These are phyloP conservation scores for Hypoxylon crocopeplum DNA, from an alignment of 495 filamentous ascomycete genomes.

Conservation along the genomic window DNA sequence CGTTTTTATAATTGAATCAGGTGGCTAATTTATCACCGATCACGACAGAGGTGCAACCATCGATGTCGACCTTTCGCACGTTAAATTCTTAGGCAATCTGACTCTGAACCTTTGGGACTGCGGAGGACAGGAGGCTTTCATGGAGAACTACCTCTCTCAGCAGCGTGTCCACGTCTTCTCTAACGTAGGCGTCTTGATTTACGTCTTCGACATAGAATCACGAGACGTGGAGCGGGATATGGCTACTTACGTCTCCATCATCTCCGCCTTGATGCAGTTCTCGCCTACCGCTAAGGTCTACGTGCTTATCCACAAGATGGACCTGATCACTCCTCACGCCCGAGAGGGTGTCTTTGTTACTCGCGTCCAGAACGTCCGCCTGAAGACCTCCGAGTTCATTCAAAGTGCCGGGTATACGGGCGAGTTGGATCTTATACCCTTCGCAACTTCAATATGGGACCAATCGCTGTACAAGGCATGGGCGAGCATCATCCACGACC, in stretches of 20 bases:
- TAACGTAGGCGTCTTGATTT: conserved; percentile 95
- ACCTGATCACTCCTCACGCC: conserved; percentile 83
- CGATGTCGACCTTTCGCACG: conserved; percentile 96
- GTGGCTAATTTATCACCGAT: background rate
- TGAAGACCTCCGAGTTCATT: conserved; percentile 74
- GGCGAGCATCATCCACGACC: conserved; percentile 94
- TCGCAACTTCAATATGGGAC: conserved; percentile 97
- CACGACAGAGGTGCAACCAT: conserved; percentile 81
- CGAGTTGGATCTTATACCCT: conserved; percentile 68
- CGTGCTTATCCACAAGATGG: conserved; percentile 97
- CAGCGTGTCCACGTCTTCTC: conserved; percentile 96
- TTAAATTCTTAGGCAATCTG: conserved; percentile 96
- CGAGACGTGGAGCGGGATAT: conserved; percentile 91
- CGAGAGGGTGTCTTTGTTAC: conserved; percentile 83
- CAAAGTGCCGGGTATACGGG: conserved; percentile 44
- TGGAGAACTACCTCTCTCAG: conserved; percentile 94
- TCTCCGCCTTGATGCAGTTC: conserved; percentile 83
- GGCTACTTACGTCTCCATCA: conserved; percentile 84
- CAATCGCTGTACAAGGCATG: conserved; percentile 98
- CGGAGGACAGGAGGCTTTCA: conserved; percentile 97
- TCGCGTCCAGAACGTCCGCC: conserved; percentile 72
- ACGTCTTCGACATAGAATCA: conserved; percentile 98
- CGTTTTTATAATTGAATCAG: background rate
- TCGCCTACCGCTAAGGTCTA: conserved; percentile 85
- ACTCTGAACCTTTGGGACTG: conserved; percentile 99